Base-by-base conservation (phyloP, 129 eudicot genomes). In the Arctium minus region DNA sequence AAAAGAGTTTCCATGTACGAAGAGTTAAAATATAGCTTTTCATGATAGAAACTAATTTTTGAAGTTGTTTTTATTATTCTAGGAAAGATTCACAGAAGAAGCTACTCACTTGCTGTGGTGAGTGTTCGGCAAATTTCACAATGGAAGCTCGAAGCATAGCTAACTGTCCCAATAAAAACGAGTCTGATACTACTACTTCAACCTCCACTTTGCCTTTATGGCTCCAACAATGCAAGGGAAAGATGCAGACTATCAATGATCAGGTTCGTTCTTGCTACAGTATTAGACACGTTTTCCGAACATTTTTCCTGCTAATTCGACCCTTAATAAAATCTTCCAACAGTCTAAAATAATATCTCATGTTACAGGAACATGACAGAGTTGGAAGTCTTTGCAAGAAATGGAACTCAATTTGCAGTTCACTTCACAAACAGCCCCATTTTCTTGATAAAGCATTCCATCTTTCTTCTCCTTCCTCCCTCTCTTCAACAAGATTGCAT, bases 161-260 rank as follows among this genome's bases (percentile, higher is more conserved):
- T 27, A 87, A 39, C 50, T 74, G 6, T 36, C 15, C 42, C 15
- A 8, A 13, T 17, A 81, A 84, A 17, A 81, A 31, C 9, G 85
- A 80, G 44, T 74, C 87, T 31, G 79, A 17, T 77, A 79, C 87
- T 30, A 53, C 77, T 73, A 38, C 86, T 37, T 68, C 85, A 9
- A 84, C 77, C 85, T 88, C 97, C 46, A 86, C 86, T 77, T 79
- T 92, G 81, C 93, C 97, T 11, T 81, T 85, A 69, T 92, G 97
- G 97, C 92, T 92, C 39, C 91, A 88, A 74, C 80, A 88, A 88
- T 85, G 83, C 93, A 92, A 89, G 86, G 88, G 86, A 80, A 87
- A 89, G 82, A 75, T 32, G 46, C 60, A 60, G 36, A 75, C 42
- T 12, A 18, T 53, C 36, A 56, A 64, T 75, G 64, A 86, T 73